Percentiles rank a stretch among this genome's conserved stretches.
phyloP scores from a whole-genome alignment of 306 rosid species.

The Betula pendula region DNA sequence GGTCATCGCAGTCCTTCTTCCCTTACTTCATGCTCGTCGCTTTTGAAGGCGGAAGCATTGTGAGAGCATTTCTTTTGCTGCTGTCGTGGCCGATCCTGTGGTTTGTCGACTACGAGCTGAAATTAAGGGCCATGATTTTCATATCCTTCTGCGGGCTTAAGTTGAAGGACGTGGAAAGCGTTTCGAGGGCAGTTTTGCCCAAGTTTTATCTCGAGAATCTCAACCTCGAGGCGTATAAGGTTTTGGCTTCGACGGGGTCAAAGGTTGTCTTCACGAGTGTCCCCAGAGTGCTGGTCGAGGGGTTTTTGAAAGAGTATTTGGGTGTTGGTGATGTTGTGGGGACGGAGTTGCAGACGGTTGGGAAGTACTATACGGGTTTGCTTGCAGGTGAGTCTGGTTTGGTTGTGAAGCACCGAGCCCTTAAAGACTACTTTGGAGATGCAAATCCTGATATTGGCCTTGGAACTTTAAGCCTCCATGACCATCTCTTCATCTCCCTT shows the following conservation, averaged over 20 bases:
- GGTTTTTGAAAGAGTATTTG: slow-evolving; percentile 71
- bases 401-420: slow-evolving; percentile 64
- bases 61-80: slow-evolving; percentile 67
- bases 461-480: slow-evolving; percentile 59
- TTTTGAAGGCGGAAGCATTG: slow-evolving; percentile 83
- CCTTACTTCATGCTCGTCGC: slow-evolving; percentile 91
- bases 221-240: slow-evolving; percentile 53
- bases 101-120: slow-evolving; percentile 50
- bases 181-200: slow-evolving; percentile 67
- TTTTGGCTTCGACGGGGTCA: slow-evolving; percentile 49
- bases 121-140: slow-evolving; percentile 61
- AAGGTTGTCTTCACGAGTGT: slow-evolving; percentile 64
- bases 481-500: slow-evolving; percentile 63
- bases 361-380: slow-evolving; percentile 64
- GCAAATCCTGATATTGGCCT: slow-evolving; percentile 70
- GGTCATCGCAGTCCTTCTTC: slow-evolving; percentile 53
- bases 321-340: slow-evolving; percentile 58
- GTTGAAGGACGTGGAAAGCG: slow-evolving; percentile 53
- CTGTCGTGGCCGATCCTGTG: slow-evolving; percentile 62
- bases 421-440: slow-evolving; percentile 69
- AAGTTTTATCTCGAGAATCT: slow-evolving; percentile 85
- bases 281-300: slow-evolving; percentile 84
- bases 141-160: slow-evolving; percentile 66
- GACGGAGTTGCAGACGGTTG: slow-evolving; percentile 66
- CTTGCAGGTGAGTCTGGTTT: slow-evolving; percentile 51